Base-by-base conservation (phyloP, 768 basidiomycete species). In the Sporobolomyces phaffii region DNA sequence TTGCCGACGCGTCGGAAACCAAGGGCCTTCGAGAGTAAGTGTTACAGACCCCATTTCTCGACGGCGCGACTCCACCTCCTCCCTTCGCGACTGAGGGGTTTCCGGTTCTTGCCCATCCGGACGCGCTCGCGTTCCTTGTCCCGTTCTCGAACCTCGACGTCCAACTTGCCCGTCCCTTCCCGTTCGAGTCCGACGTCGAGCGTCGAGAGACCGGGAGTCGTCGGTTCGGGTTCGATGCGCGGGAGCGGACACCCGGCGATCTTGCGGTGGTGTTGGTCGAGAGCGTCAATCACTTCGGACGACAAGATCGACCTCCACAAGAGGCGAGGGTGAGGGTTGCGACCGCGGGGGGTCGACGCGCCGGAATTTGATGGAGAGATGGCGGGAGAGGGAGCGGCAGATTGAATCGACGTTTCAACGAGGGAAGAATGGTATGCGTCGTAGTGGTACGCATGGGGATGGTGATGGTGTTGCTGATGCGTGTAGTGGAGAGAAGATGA, bases 41-140 rank as follows among this genome's bases (percentile, higher is more conserved):
- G n/a, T 61, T 47, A 68, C 11, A 68, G 66, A 14, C 66, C 66
- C 43, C 61, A 58, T 22, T 45, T 34, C 43, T 68, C 66, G 15
- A 68, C 60, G 11, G 63, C 56, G 20, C 53, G 63, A 51, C 63
- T 61, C 66, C 66, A 68, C 56, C 50, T 62, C 43, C 56, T 58
- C n/a, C 66, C 64, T 34, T 59, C 64, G 24, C 50, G 40, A 48
- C 56, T 59, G 38, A 57, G 50, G 8, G 41, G 49, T 50, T 40
- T 51, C 40, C 56, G 29, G 24, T 28, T 22, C 26, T 48, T 14
- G 20, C 36, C 31, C 31, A 38, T 53, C 61, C 56, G 26, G 15
- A 47, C 53, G 43, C 66, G 45, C 28, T 51, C 61, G 14, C 61
- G 33, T 41, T 51, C 61, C 38, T 58, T 58, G 29, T 45, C 61